These are phyloP conservation scores for Sclerotinia sclerotiorum DNA, from an alignment of 2,329 filamentous ascomycete species.

Conservation along the genomic window DNA sequence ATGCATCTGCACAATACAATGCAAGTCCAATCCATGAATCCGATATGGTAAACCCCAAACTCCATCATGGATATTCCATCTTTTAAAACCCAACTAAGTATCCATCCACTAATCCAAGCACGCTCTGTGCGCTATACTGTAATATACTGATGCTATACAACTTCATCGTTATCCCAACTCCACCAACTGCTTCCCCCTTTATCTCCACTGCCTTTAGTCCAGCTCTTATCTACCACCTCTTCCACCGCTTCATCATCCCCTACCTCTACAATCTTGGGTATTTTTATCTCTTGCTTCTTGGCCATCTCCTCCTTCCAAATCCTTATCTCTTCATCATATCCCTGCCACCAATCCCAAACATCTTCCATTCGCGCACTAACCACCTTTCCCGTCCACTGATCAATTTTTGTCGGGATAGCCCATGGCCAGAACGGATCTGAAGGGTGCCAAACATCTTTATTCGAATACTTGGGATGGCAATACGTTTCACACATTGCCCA, in stretches of 20 bases:
- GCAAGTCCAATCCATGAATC: neutral
- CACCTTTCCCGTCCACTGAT: constrained; percentile 52
- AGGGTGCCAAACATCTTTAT: constrained; percentile 48
- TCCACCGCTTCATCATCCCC: constrained; percentile 5
- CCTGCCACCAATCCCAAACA: constrained; percentile 19
- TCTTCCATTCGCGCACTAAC: constrained; percentile 22
- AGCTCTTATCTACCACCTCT: neutral
- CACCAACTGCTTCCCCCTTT: constrained; percentile 8
- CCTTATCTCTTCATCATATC: constrained; percentile 4
- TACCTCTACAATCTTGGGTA: neutral
- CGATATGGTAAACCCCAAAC: neutral
- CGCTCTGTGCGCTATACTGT: neutral
- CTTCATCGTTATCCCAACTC: constrained; percentile 15
- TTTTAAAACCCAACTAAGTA: constrained; percentile 2
- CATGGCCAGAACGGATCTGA: constrained; percentile 61
- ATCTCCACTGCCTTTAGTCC: neutral
- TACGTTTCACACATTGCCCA: constrained; percentile 53
- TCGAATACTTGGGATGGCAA: constrained; percentile 55
- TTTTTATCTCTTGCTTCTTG: neutral
- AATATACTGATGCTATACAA: neutral
- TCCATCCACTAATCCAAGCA: constrained; percentile 4
- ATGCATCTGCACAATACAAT: neutral
- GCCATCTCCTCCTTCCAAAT: constrained; percentile 10
- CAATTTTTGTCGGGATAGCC: constrained; percentile 60
- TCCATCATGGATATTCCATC: constrained; percentile 5